Base-by-base conservation (phyloP, 169 alveolate genomes). In the Plasmodium inui region DNA sequence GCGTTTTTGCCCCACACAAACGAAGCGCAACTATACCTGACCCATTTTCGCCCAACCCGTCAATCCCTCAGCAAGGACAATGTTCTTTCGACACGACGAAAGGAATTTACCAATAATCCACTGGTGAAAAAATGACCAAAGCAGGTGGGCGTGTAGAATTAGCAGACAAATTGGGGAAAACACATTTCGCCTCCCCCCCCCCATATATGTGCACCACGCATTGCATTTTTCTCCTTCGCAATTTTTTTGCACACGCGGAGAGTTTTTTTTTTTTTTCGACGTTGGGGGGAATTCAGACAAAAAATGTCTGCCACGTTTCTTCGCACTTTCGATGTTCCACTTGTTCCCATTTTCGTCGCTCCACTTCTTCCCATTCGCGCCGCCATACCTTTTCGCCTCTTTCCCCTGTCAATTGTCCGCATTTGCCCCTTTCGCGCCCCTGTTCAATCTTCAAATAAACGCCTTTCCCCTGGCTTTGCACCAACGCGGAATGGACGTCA, bases 211-310 rank as follows among this genome's bases (percentile, higher is more conserved):
- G 61, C 61, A 50, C 61, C 61, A 50, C 61, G n/a, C 39, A 67
- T 19, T 67, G 37, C 37, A 3, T 67, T 26, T 67, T 26, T 67
- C 37, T 26, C 76, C 76, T 67, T 67, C 76, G 76, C 37, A 67
- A 26, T 67, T 67, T 67, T 67, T 67, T 6, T 67, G 76, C 76
- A 67, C 76, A 22, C 76, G 76, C 37, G 30, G n/a, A 67, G 76
- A 67, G 22, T 67, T 67, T 67, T 67, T 67, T 67, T 61, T 61
- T 67, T 67, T 67, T 67, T 67, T 7, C 76, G 22, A 19, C 39
- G 37, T 26, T 67, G 76, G n/a, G 37, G 30, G 37, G n/a, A 67
- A 67, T 67, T 22, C 37, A 67, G 5, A 67, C 30, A 67, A 19
- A 67, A 67, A 19, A 67, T 28, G 37, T 67, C n/a, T 67, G 10